These are phyloP conservation scores for Puccinia novopanici DNA, from an alignment of 1,284 basidiomycete species.

Conservation along the genomic window DNA sequence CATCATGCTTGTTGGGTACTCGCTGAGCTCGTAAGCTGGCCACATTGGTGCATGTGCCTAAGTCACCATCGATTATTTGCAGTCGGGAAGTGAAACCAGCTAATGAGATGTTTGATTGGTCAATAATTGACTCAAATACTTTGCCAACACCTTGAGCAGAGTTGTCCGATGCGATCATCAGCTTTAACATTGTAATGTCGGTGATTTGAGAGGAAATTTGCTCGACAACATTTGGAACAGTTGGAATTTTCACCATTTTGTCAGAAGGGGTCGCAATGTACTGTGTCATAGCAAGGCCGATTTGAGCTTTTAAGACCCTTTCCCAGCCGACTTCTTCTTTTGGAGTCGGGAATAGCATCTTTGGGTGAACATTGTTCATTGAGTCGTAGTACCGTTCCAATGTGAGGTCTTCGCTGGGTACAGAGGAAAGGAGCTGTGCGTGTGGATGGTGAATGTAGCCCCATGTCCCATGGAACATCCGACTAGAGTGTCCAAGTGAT, in stretches of 20 bases:
- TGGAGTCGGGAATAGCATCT: neutral
- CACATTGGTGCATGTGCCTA: slow-evolving; percentile 7
- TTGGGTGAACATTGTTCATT: neutral
- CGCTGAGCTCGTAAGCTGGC: neutral
- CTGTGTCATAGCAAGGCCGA: neutral
- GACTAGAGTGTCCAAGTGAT: neutral
- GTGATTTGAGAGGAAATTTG: neutral
- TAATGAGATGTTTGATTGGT: neutral
- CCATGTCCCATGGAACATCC: no score
- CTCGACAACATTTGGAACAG: neutral
- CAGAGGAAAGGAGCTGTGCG: neutral
- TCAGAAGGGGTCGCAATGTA: neutral
- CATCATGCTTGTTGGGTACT: neutral
- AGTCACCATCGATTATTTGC: slow-evolving; percentile 8
- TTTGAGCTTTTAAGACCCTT: neutral
- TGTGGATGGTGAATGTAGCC: neutral
- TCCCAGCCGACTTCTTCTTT: neutral
- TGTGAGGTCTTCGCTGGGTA: neutral
- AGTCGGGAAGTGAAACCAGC: neutral
- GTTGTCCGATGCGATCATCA: neutral
- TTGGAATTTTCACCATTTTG: neutral
- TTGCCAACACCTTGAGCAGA: slow-evolving; percentile 11
- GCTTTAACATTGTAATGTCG: neutral
- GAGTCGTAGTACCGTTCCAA: neutral
- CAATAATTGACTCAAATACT: neutral